Evolutionary conservation across 192 early-diverging fungal genomes (phyloP).

Genomic region (Umbelopsis sp.): DNA sequence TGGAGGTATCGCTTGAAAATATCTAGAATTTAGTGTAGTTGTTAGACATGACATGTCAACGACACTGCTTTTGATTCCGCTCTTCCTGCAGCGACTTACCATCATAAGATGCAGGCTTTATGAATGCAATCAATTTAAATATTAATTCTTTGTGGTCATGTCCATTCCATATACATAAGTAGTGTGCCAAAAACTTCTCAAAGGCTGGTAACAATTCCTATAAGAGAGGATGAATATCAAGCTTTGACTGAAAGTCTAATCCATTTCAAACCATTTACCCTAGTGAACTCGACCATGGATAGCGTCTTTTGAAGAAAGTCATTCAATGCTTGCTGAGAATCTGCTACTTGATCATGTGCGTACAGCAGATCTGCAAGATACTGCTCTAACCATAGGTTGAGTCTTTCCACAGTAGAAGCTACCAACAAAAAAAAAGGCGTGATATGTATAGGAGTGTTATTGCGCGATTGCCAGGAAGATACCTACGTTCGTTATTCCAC

Average conservation of each 20-base stretch:
- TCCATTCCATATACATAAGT: constrained; percentile 50
- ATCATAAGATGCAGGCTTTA: constrained; percentile 46
- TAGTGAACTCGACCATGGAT: constrained; percentile 44
- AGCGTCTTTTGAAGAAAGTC: constrained; percentile 41
- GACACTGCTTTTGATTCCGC: not conserved
- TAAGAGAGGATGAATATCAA: not conserved
- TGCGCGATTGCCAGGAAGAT: not conserved
- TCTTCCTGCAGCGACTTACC: constrained; percentile 25
- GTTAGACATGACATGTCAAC: not conserved
- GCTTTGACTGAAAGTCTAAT: not conserved
- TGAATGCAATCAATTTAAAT: constrained; percentile 45
- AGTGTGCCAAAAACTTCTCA: constrained; percentile 47
- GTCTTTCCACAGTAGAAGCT: constrained; percentile 40
- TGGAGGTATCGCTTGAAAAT: constrained; percentile 37
- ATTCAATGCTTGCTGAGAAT: constrained; percentile 24
- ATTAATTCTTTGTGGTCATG: constrained; percentile 45
- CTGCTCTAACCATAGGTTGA: constrained; percentile 48
- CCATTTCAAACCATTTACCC: constrained; percentile 31
- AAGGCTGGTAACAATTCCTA: constrained; percentile 52
- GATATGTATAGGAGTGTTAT: too few relatives aligned
- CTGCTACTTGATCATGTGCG: constrained; percentile 41
- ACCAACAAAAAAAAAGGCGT: too few relatives aligned
- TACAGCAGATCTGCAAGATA: constrained; percentile 50
- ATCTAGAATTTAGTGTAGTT: constrained; percentile 27
- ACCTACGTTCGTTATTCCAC: constrained; percentile 37